These are phyloP conservation scores for Amesomyces nigricolor DNA, from an alignment of 2,329 filamentous ascomycete genomes.

Conservation along the genomic window DNA sequence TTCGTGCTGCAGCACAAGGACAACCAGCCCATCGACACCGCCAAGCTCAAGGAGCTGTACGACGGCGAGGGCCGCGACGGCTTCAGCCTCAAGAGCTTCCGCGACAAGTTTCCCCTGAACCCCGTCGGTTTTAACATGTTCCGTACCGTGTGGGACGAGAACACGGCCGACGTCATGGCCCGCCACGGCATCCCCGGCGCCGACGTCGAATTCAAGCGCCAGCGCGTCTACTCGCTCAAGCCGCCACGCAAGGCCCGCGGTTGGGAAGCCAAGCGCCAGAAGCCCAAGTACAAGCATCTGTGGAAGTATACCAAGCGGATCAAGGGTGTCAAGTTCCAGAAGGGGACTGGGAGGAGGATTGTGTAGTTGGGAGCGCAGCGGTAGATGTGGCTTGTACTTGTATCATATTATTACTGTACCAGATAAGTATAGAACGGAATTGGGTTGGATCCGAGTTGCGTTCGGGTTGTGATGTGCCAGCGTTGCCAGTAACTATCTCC, in stretches of 20 bases:
- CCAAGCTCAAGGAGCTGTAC: constrained; percentile 50
- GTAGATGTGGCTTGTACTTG: constrained; percentile 13
- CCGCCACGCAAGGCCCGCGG: constrained; percentile 54
- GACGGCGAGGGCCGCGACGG: constrained; percentile 46
- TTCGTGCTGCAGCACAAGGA: constrained; percentile 76
- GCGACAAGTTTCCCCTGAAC: constrained; percentile 60
- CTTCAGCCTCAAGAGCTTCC: constrained; percentile 71
- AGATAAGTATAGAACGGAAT: constrained; percentile 15
- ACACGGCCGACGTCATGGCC: constrained; percentile 81
- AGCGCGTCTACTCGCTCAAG: constrained; percentile 66
- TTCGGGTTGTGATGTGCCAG: not conserved
- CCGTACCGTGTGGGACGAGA: constrained; percentile 83
- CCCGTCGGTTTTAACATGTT: constrained; percentile 84
- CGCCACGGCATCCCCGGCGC: constrained; percentile 67
- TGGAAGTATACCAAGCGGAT: constrained; percentile 62
- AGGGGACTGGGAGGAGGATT: not conserved
- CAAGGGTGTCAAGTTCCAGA: constrained; percentile 24
- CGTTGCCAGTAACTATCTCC: no score
- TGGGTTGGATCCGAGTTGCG: not conserved
- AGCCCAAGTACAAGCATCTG: constrained; percentile 58
- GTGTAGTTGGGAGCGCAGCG: not conserved
- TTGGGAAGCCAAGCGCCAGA: constrained; percentile 61
- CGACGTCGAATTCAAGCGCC: constrained; percentile 78
- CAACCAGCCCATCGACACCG: constrained; percentile 52
- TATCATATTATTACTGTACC: constrained; percentile 21